Conservation (phyloP, 2,329 filamentous ascomycete genomes). For the Macrophomina tecta region DNA sequence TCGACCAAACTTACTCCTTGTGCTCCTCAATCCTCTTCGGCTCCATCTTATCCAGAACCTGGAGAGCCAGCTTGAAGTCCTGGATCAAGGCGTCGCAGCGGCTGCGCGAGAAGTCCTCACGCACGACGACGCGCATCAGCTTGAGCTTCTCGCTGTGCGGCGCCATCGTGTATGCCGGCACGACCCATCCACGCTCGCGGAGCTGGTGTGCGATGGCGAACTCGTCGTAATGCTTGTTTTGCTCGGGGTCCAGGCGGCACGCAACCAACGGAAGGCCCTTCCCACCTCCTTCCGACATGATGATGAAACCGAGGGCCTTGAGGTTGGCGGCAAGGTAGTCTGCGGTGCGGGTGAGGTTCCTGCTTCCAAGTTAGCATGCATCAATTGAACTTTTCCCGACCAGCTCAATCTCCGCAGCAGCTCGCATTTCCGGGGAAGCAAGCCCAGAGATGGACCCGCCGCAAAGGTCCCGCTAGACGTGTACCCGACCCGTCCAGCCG, state of each 20-base stretch:
- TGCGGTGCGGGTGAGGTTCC: slow-evolving; percentile 84
- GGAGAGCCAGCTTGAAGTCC: slow-evolving; percentile 79
- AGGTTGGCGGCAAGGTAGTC: slow-evolving; percentile 83
- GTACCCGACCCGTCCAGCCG: background rate
- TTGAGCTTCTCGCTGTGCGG: slow-evolving; percentile 83
- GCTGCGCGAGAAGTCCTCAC: slow-evolving; percentile 86
- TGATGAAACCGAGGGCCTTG: slow-evolving; percentile 77
- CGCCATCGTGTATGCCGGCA: slow-evolving; percentile 97
- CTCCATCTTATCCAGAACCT: slow-evolving; percentile 76
- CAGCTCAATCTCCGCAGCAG: background rate
- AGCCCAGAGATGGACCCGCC: background rate
- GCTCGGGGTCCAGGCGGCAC: slow-evolving; percentile 72
- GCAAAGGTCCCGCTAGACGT: background rate
- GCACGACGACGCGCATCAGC: slow-evolving; percentile 89
- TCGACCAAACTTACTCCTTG: slow-evolving; percentile 59
- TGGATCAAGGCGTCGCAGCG: slow-evolving; percentile 78
- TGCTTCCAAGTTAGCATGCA: slow-evolving; percentile 1
- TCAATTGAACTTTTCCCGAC: background rate
- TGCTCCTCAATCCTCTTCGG: slow-evolving; percentile 72
- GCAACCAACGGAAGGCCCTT: slow-evolving; percentile 87
- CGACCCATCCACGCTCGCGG: slow-evolving; percentile 86
- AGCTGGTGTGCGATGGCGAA: slow-evolving; percentile 76
- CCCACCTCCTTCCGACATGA: slow-evolving; percentile 82
- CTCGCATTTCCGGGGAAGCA: too few species aligned
- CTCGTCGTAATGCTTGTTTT: slow-evolving; percentile 62